Conservation (phyloP, 2,329 filamentous ascomycete species). For the Exserohilum rostratum region DNA sequence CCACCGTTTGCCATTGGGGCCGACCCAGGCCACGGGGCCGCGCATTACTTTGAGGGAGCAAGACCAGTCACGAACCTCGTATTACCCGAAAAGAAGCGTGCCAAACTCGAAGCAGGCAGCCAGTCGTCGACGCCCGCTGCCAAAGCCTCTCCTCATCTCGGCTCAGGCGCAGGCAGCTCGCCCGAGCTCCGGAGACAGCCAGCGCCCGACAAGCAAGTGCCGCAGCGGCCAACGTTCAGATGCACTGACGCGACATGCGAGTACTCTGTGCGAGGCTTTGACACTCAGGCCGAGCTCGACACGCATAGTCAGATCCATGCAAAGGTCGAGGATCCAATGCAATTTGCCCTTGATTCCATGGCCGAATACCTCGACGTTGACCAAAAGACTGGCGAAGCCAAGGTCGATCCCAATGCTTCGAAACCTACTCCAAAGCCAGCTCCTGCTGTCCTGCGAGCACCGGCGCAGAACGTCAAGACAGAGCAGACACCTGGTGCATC, state of each 20-base stretch:
- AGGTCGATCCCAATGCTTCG: slow-evolving; percentile 29
- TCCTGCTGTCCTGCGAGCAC: slow-evolving; percentile 28
- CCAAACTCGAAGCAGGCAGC: slow-evolving; percentile 54
- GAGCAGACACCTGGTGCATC: slow-evolving; percentile 42
- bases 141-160: slow-evolving; percentile 49
- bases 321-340: slow-evolving; percentile 60
- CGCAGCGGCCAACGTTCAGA: slow-evolving; percentile 56
- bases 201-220: slow-evolving; percentile 52
- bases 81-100: slow-evolving; percentile 63
- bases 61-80: slow-evolving; percentile 63
- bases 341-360: slow-evolving; percentile 62
- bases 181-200: slow-evolving; percentile 56
- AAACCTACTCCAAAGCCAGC: slow-evolving; percentile 32
- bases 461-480: slow-evolving; percentile 38
- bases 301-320: slow-evolving; percentile 62
- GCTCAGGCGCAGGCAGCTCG: slow-evolving; percentile 45
- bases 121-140: slow-evolving; percentile 51
- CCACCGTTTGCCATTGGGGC: slow-evolving; percentile 59
- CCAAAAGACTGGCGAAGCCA: slow-evolving; percentile 50
- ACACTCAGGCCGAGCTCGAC: slow-evolving; percentile 60
- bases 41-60: slow-evolving; percentile 59
- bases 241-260: slow-evolving; percentile 62
- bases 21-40: slow-evolving; percentile 62
- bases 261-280: slow-evolving; percentile 60
- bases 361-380: slow-evolving; percentile 58